phyloP scores from a whole-genome alignment of 2,329 filamentous ascomycete species.

The Colletotrichum agaves region DNA sequence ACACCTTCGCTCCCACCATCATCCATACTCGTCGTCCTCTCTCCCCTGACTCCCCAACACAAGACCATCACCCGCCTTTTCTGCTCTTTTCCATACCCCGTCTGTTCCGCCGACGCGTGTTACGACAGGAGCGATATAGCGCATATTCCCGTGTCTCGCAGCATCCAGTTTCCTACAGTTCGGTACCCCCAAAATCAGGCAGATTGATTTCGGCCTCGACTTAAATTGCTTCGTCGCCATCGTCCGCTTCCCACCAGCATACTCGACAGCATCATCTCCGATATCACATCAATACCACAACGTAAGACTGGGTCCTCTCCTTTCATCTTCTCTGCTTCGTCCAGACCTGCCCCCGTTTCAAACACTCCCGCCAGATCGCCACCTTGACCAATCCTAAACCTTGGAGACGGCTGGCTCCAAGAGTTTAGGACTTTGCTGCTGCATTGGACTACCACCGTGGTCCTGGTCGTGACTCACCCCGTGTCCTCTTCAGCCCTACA shows the following conservation, averaged over 20 bases:
- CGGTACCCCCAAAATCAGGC: conserved; percentile 27
- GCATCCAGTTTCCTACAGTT: conserved; percentile 5
- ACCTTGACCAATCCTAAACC: conserved; percentile 35
- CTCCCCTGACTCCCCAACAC: conserved; percentile 7
- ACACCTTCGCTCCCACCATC: background rate
- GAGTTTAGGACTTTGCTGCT: conserved; percentile 32
- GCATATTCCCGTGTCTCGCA: conserved; percentile 10
- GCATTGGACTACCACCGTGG: conserved; percentile 21
- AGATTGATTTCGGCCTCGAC: conserved; percentile 33
- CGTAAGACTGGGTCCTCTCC: conserved; percentile 23
- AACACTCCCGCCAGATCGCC: conserved; percentile 29
- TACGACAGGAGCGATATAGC: conserved; percentile 15
- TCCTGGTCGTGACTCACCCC: conserved; percentile 46
- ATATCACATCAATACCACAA: conserved; percentile 2
- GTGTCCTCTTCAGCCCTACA: conserved; percentile 41
- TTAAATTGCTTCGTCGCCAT: conserved; percentile 32
- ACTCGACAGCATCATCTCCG: background rate
- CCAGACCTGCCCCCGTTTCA: conserved; percentile 17
- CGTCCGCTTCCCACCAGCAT: conserved; percentile 5
- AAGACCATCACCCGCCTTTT: background rate
- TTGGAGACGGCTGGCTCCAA: conserved; percentile 21
- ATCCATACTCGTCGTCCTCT: conserved; percentile 13
- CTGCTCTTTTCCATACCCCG: conserved; percentile 22
- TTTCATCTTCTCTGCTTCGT: conserved; percentile 21
- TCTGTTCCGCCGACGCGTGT: conserved; percentile 34